Evolutionary conservation across 495 filamentous ascomycete genomes (phyloP), one percentile per base, ranked within the genome.

Genomic region (Penicillium ucsense): DNA sequence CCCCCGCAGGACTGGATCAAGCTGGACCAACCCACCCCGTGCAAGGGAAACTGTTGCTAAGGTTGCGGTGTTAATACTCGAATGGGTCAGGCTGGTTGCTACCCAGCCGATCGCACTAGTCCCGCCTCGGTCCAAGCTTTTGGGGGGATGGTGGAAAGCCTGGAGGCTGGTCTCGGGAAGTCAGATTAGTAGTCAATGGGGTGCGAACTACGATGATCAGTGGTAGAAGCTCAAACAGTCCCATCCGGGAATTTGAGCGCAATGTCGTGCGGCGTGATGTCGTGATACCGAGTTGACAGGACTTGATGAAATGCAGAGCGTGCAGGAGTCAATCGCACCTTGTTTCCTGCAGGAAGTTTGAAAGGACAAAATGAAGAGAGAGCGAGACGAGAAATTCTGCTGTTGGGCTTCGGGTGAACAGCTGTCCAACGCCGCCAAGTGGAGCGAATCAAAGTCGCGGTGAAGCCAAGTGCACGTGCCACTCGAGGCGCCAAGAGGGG

Each of bases 401-500:
- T 40, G 39, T 31, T 48, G 27, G 38, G 36, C 30, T 12, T 39
- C 30, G 39, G 20, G 37, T 53, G 53, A 56, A 44, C 43, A 56
- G 37, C 40, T 53, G 46, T 55, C 35, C 35, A 48, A 30, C 43
- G 38, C 41, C 6, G 11, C 29, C 46, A 30, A 49, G 54, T 62
- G 59, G 59, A 56, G 51, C 57, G 56, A 59, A 56, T 60, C 59
- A 56, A 67, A 67, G 43, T 62, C 63, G 61, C 64, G 66, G 66
- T 70, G 66, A 66, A 54, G 61, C 47, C 53, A 44, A 47, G 64
- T 57, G 61, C 66, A 66, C 66, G 59, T 64, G 54, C 66, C 54
- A 44, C 40, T 45, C 40, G 31, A 45, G 50, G 50, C 48, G 53
- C 53, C 31, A 11, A 12, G 60, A 30, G 39, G 47, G 62, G 62